Evolutionary conservation across 2,329 filamentous ascomycete genomes (phyloP), one percentile per base, ranked within the genome.

Genomic region (Verticillium nubilum): DNA sequence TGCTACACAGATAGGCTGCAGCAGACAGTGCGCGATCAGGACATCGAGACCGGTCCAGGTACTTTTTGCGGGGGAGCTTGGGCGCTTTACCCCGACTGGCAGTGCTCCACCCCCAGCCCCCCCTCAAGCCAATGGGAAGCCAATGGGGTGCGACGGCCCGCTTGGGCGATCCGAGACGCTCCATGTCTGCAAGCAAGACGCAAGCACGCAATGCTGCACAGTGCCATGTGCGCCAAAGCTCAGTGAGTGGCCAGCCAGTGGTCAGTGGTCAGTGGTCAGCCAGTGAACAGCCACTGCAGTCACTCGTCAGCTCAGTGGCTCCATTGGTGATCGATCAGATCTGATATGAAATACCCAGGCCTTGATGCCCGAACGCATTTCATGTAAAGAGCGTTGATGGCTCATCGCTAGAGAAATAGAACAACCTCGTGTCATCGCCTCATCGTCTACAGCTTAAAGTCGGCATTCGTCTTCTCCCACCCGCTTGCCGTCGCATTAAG

Each of bases 371-470:
- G 5, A 37, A 37, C 15, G 33, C 33, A n/a, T n/a, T n/a, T n/a
- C n/a, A n/a, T 15, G 33, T 12, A 35, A 35, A 35, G 3, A 15
- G n/a, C n/a, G n/a, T n/a, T 15, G 12, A 13, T 37, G 33, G 12
- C n/a, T 2, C 33, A 37, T 37, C 33, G 33, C 33, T 37, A 17
- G 13, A 19, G n/a, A 37, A n/a, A 5, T 6, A 4, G n/a, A 13
- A 6, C 15, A 5, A 17, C 15, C 5, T 15, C 6, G 15, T n/a
- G 33, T 17, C 5, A 17, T 15, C 33, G 12, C 13, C 52, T 13
- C 28, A 31, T 31, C 29, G n/a, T n/a, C 61, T 64, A 92, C 52
- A 95, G 74, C 72, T 95, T 95, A 68, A 95, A 94, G 69, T 92
- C 89, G 4, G 79, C 82, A 67, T 87, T 90, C 2, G 79, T 80